Conservation (phyloP, 2,329 filamentous ascomycete genomes). For the Fusarium sambucinum region DNA sequence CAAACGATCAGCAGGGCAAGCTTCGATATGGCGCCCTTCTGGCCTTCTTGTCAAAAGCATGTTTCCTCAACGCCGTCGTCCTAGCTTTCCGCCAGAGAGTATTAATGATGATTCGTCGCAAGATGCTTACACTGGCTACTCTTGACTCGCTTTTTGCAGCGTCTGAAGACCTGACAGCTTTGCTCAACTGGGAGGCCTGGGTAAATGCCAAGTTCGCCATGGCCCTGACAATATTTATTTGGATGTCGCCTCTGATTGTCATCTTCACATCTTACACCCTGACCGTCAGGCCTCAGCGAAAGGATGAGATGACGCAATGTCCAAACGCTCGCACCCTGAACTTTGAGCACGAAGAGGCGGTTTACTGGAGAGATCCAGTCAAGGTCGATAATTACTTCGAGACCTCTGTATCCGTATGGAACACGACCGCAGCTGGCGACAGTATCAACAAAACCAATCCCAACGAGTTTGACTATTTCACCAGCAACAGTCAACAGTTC, state of each 20-base stretch:
- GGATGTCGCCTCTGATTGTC: slow-evolving; percentile 45
- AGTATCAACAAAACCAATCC: slow-evolving; percentile 11
- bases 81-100: slow-evolving; percentile 45
- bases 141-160: slow-evolving; percentile 47
- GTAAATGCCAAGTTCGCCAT: slow-evolving; percentile 45
- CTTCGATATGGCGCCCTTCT: slow-evolving; percentile 42
- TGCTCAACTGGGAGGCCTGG: slow-evolving; percentile 45
- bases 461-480: slow-evolving; percentile 45
- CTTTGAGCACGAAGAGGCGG: slow-evolving; percentile 38
- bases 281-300: slow-evolving; percentile 25
- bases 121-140: slow-evolving; percentile 43
- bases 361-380: slow-evolving; percentile 33
- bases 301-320: slow-evolving; percentile 32
- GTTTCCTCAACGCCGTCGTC: slow-evolving; percentile 44
- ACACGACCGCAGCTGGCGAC: slow-evolving; percentile 21
- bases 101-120: slow-evolving; percentile 47
- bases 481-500: slow-evolving; percentile 35
- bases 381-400: slow-evolving; percentile 26
- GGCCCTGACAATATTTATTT: slow-evolving; percentile 45
- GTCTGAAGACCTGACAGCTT: slow-evolving; percentile 42
- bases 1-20: slow-evolving; percentile 40
- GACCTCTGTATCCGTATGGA: slow-evolving; percentile 40
- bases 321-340: slow-evolving; percentile 45
- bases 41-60: slow-evolving; percentile 46
- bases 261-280: slow-evolving; percentile 47